These are phyloP conservation scores for Chlamydomonas sphaeroides DNA, from an alignment of 139 green algal genomes.

Conservation along the genomic window DNA sequence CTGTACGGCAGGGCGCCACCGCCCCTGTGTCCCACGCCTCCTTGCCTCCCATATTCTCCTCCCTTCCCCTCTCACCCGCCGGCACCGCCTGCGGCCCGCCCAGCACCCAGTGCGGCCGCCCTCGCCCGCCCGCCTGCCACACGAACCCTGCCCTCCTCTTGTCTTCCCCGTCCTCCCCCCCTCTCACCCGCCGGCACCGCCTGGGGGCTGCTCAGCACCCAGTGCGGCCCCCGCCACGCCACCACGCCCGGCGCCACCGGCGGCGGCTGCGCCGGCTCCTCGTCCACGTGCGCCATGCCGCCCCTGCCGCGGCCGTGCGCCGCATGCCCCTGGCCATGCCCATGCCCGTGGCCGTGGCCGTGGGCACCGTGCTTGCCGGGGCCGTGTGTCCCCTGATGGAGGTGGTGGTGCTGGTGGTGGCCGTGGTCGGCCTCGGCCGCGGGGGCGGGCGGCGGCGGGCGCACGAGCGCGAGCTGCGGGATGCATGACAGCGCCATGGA, in stretches of 20 bases:
- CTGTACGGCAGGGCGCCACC: too few relatives aligned
- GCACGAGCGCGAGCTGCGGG: not conserved
- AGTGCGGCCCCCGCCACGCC: constrained; percentile 11
- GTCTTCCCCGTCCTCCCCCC: too few relatives aligned
- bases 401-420: not conserved
- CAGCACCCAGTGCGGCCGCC: too few relatives aligned
- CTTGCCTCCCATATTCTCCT: too few relatives aligned
- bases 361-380: not conserved
- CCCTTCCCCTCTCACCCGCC: too few relatives aligned
- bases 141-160: too few relatives aligned
- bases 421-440: not conserved
- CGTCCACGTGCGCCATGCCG: not conserved
- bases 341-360: too few relatives aligned
- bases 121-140: too few relatives aligned
- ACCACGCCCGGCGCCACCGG: not conserved
- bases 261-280: not conserved
- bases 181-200: not conserved
- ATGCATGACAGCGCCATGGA: constrained; percentile 14
- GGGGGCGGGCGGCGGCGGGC: not conserved
- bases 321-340: not conserved
- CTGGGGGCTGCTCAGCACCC: not conserved
- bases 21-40: too few relatives aligned
- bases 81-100: not conserved
- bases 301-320: not conserved
- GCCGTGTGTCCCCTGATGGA: not conserved